Evolutionary conservation across 2,329 filamentous ascomycete species (phyloP), one percentile per base, ranked within the genome.

Genomic region (Chrysoporthe cubensis): DNA sequence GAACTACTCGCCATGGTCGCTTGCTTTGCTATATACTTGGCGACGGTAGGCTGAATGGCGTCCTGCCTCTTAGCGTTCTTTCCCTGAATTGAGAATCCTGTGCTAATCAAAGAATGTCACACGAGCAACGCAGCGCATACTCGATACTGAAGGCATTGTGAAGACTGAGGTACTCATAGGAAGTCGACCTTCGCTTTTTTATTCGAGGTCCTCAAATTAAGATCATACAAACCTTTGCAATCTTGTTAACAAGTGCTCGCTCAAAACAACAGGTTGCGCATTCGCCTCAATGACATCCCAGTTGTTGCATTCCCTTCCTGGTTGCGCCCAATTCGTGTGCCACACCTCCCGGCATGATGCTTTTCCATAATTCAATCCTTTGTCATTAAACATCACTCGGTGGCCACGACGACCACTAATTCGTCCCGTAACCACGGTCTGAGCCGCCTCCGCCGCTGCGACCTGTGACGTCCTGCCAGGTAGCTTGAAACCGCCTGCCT

Each of bases 381-480:
- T 58, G n/a, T 54, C 43, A 8, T 52, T 61, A 37, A 26, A 21
- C 57, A 50, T 60, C 52, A 65, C 26, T 26, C 26, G 26, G 61
- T 21, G 32, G 14, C 34, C 40, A 9, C 18, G 57, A 56, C 9
- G 37, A 32, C 18, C 46, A 14, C 62, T 70, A 67, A n/a, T 65
- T 65, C 32, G 66, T 63, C 16, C 68, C 62, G 54, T 68, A 70
- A 1, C 60, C 64, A 42, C 62, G 60, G 6, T 62, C 59, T 13
- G 66, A 67, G 4, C 40, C 62, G 1, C 43, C 44, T 32, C 48
- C 65, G 5, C 62, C 43, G 57, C 71, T 77, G 54, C 85, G 78
- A 1, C 91, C 91, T 1, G 91, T 92, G 62, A 97, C 90, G 76
- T 97, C 93, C 77, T 95, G 88, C 94, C 94, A 97, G 1, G 91